Conservation (phyloP, 768 basidiomycete species). For the Trametes elegans region DNA sequence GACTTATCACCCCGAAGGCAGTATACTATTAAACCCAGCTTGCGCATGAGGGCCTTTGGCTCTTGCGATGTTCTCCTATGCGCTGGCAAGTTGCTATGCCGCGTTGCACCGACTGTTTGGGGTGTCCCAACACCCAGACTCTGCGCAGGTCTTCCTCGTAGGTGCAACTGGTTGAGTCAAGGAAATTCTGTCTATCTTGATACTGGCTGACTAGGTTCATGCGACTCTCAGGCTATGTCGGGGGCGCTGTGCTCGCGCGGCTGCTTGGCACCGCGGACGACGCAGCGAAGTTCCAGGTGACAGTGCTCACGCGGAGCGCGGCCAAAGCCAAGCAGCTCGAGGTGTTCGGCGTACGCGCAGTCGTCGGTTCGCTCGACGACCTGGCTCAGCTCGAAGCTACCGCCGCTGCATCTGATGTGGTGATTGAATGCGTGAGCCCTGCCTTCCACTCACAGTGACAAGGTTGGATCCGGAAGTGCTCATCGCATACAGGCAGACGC, state of each 20-base stretch:
- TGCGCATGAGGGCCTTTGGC: neutral
- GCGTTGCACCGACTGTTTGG: neutral
- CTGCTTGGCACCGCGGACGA: conserved; percentile 35
- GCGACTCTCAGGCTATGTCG: conserved; percentile 47
- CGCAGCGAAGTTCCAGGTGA: conserved; percentile 38
- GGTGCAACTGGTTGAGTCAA: neutral
- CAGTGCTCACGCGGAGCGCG: conserved; percentile 41
- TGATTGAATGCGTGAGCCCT: conserved; percentile 9
- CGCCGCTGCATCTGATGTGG: conserved; percentile 44
- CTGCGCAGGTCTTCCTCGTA: neutral
- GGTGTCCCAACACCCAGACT: neutral
- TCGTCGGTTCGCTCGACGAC: conserved; percentile 31
- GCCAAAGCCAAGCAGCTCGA: conserved; percentile 28
- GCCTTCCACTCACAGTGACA: too few relatives aligned
- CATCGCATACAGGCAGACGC: conserved; percentile 36
- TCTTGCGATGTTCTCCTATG: neutral
- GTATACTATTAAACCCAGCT: too few relatives aligned
- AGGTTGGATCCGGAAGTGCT: neutral
- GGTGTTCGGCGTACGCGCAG: conserved; percentile 19
- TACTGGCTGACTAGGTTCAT: neutral
- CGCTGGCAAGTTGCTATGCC: neutral
- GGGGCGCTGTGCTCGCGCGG: conserved; percentile 49
- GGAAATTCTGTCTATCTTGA: neutral
- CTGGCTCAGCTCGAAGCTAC: conserved; percentile 36
- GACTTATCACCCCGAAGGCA: too few relatives aligned